Evolutionary conservation across 352 stramenopile genomes (phyloP), one percentile per base, ranked within the genome.

Genomic region (Globisporangium emineosum): DNA sequence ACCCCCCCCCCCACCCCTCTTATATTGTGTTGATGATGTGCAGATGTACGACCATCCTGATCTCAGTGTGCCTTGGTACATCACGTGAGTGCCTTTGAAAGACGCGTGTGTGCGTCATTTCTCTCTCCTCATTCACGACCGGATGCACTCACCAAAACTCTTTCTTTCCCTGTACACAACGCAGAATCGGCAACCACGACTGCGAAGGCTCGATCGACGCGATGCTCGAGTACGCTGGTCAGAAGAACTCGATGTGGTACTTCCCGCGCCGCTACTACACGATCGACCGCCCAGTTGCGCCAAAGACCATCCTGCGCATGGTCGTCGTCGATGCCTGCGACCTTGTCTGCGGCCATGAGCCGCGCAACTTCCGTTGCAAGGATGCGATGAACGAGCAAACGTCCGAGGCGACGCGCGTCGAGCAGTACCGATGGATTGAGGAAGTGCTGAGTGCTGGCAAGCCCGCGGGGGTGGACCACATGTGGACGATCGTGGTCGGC

Each of bases 121-220:
- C 56, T 47, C 40, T 21, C 40, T 23, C 40, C 6, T 47, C 35
- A 43, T 25, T n/a, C 51, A 42, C 42, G 17, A 15, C 10, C 5
- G 5, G 27, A 15, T 30, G 19, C 19, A 30, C 52, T 58, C 30
- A 58, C 42, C 1, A 42, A 12, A 37, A 37, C 13, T n/a, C 15
- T 30, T 21, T 53, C 12, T 23, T 12, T 17, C 62, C 29, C 32
- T 13, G 5, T 7, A 32, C 23, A 8, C 17, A 21, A 0, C 54
- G n/a, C 60, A 93, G 85, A 56, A 88, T 96, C 45, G 87, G 87
- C 30, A 96, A 96, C 62, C 87, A 96, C 57, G 87, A 96, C 70
- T 96, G 87, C 51, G 87, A 96, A 77, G 87, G 85, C 57, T 91
- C 78, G 12, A 81, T 96, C 45, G 70, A 85, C 35, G 82, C 85